A percentile compares a stretch with the other conserved stretches of the same genome.
These are phyloP conservation scores for Monilinia vaccinii-corymbosi DNA, from an alignment of 2,329 filamentous ascomycete genomes.

Conservation along the genomic window DNA sequence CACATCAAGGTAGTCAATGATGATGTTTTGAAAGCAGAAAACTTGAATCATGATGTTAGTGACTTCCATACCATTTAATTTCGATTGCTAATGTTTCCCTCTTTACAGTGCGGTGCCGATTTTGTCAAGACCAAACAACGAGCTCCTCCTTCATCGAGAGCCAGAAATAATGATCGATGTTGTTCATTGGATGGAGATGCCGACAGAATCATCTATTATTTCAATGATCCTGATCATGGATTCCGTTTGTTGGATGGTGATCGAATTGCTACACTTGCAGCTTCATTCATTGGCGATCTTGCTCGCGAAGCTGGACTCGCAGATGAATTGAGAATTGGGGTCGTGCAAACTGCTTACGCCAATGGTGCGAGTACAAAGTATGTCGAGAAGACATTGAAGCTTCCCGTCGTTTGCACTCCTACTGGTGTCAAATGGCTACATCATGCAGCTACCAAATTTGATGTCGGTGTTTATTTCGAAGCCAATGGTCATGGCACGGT, in stretches of 20 bases:
- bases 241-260: constrained; percentile 95
- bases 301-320: constrained; percentile 70
- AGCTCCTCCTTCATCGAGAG: constrained; percentile 74
- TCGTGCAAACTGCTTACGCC: constrained; percentile 95
- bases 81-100: constrained; percentile 16
- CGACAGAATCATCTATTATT: constrained; percentile 94
- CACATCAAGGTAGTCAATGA: constrained; percentile 88
- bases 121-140: constrained; percentile 96
- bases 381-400: constrained; percentile 75
- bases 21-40: constrained; percentile 81
- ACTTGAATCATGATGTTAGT: constrained; percentile 76
- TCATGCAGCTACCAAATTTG: constrained; percentile 90
- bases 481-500: constrained; percentile 97
- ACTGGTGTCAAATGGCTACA: constrained; percentile 97
- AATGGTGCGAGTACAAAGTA: constrained; percentile 93
- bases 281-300: constrained; percentile 87
- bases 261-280: constrained; percentile 88
- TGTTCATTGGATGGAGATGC: constrained; percentile 93
- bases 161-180: constrained; percentile 65
- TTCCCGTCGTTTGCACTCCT: constrained; percentile 86
- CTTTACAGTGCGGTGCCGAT: constrained; percentile 74
- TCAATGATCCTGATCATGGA: constrained; percentile 67
- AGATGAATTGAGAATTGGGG: constrained; percentile 77
- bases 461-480: constrained; percentile 97
- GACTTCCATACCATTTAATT: not conserved